Evolutionary conservation across 1,284 basidiomycete species (phyloP).

Genomic region (Ustilago curta): DNA sequence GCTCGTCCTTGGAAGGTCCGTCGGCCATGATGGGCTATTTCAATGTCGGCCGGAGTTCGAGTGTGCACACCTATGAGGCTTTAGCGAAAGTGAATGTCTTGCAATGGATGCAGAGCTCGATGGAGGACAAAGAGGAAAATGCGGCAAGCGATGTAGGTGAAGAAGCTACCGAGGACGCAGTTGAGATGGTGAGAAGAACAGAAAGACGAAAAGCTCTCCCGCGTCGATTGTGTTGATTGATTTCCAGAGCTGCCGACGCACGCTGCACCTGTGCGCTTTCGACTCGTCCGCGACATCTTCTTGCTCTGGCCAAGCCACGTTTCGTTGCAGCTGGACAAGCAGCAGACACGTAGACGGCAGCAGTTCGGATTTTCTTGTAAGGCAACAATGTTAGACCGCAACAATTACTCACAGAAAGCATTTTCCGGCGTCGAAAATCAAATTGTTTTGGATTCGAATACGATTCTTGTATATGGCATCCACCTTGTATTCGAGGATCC

Average conservation of each 20-base stretch:
- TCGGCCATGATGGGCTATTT: constrained; percentile 47
- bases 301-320: constrained; percentile 7
- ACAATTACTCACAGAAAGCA: too few species aligned
- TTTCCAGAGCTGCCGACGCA: neutral
- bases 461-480: too few species aligned
- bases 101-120: neutral
- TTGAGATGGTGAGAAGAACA: constrained; percentile 11
- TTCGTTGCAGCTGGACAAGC: neutral
- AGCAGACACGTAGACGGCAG: constrained; percentile 7
- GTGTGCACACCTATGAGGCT: neutral
- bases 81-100: neutral
- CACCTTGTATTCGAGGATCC: neutral
- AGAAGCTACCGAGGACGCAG: neutral
- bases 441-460: neutral
- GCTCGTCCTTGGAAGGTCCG: constrained; percentile 64
- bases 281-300: neutral
- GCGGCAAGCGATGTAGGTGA: neutral
- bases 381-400: constrained; percentile 3
- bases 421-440: neutral
- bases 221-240: constrained; percentile 9
- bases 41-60: neutral
- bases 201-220: neutral
- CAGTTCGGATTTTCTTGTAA: neutral
- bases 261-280: neutral
- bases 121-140: neutral